These are phyloP conservation scores for Xylaria nigripes DNA, from an alignment of 495 filamentous ascomycete genomes.

Conservation along the genomic window DNA sequence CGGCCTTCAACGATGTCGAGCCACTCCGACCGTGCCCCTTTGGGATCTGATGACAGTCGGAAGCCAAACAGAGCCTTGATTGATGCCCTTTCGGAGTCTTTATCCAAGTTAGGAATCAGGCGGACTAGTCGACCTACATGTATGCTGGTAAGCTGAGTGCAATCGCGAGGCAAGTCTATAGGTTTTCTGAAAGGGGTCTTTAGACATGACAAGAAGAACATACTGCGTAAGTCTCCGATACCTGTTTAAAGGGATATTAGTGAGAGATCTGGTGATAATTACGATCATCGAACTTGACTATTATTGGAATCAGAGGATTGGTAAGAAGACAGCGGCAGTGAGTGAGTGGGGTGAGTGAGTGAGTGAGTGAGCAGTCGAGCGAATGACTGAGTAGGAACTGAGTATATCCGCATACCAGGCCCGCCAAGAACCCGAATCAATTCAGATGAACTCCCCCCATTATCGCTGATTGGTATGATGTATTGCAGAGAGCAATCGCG, in stretches of 20 bases:
- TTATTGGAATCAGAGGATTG: background rate
- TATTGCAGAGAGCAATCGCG: conserved; percentile 66
- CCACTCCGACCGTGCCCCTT: conserved; percentile 61
- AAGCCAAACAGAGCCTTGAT: conserved; percentile 81
- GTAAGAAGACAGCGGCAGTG: too few relatives aligned
- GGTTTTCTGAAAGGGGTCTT: too few relatives aligned
- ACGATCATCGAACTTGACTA: background rate
- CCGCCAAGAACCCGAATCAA: conserved; percentile 88
- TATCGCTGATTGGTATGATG: conserved; percentile 90
- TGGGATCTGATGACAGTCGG: conserved; percentile 54
- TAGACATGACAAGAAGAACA: conserved; percentile 20
- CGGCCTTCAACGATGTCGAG: conserved; percentile 80
- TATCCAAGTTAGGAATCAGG: conserved; percentile 63
- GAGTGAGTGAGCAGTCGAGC: too few relatives aligned
- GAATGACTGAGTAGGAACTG: background rate
- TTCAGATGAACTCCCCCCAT: conserved; percentile 87
- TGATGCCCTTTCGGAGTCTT: conserved; percentile 57
- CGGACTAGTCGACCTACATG: conserved; percentile 73
- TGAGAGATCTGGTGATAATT: background rate
- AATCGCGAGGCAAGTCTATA: too few relatives aligned
- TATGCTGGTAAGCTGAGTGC: background rate
- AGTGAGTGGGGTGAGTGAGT: too few relatives aligned
- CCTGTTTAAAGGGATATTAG: conserved; percentile 32
- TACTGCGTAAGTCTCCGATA: conserved; percentile 87
- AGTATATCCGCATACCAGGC: conserved; percentile 39